These are phyloP conservation scores for Trichocladium antarcticum DNA, from an alignment of 495 filamentous ascomycete species.

Conservation along the genomic window DNA sequence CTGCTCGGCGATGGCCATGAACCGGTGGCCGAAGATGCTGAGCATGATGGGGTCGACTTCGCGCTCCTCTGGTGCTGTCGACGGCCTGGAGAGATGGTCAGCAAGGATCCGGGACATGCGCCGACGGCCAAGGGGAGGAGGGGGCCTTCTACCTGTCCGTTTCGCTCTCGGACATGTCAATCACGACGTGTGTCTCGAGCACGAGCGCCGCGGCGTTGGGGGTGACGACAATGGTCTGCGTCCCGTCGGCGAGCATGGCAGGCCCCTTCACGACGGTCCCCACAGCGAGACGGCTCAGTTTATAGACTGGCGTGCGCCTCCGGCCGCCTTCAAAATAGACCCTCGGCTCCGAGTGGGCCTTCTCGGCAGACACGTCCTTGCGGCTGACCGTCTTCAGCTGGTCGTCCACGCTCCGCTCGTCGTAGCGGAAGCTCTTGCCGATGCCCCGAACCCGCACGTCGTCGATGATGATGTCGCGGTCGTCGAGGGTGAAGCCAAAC, in stretches of 20 bases:
- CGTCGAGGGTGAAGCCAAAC: slow-evolving; percentile 85
- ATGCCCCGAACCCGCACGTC: slow-evolving; percentile 86
- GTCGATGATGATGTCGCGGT: slow-evolving; percentile 84
- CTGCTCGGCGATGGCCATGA: slow-evolving; percentile 98
- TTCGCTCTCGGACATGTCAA: slow-evolving; percentile 53
- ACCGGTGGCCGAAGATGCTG: slow-evolving; percentile 89
- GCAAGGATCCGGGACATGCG: no score
- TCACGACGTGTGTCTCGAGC: slow-evolving; percentile 61
- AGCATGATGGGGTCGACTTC: slow-evolving; percentile 79
- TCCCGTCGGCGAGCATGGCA: slow-evolving; percentile 86
- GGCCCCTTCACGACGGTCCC: slow-evolving; percentile 74
- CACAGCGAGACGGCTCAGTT: slow-evolving; percentile 62
- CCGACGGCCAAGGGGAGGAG: no score
- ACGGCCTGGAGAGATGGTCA: no score
- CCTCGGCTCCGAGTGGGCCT: slow-evolving; percentile 43
- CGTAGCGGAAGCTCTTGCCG: slow-evolving; percentile 67
- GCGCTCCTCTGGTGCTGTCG: slow-evolving; percentile 37
- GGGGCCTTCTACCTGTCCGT: slow-evolving; percentile 35
- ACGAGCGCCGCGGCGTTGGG: slow-evolving; percentile 65
- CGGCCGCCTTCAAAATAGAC: slow-evolving; percentile 69
- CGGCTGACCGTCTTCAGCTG: slow-evolving; percentile 58
- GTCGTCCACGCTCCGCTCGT: slow-evolving; percentile 69
- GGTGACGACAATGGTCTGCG: slow-evolving; percentile 88
- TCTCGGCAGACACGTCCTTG: slow-evolving; percentile 37
- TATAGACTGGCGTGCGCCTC: slow-evolving; percentile 73